Conservation (phyloP, 2,329 filamentous ascomycete species). For the Cladophialophora exuberans region DNA sequence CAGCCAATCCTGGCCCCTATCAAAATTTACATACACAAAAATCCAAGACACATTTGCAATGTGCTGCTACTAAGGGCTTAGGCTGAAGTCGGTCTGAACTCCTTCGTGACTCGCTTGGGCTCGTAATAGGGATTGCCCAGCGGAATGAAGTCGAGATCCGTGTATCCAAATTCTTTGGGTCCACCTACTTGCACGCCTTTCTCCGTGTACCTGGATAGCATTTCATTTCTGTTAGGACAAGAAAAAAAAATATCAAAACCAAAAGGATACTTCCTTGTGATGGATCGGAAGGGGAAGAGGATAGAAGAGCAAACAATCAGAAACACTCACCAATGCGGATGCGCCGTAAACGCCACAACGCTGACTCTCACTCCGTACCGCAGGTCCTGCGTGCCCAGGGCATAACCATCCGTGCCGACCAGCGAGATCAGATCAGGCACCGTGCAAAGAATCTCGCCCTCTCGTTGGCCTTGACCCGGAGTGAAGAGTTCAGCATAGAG, state of each 20-base stretch:
- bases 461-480: conserved; percentile 10
- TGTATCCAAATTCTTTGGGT: conserved; percentile 21
- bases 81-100: conserved; percentile 5
- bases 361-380: conserved; percentile 56
- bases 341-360: conserved; percentile 59
- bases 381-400: conserved; percentile 34
- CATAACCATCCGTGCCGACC: conserved; percentile 25
- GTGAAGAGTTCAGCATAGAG: conserved; percentile 34
- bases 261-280: neutral
- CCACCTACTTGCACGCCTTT: conserved; percentile 12
- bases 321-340: conserved; percentile 57
- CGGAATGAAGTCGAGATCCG: conserved; percentile 20
- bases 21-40: no score
- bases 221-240: no score
- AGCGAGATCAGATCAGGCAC: conserved; percentile 38
- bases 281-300: no score
- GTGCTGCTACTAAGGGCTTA: no score
- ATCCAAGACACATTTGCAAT: no score
- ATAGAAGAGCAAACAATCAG: no score
- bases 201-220: conserved; percentile 15
- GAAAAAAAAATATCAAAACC: neutral
- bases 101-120: conserved; percentile 23
- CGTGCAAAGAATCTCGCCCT: conserved; percentile 34
- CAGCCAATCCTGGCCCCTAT: no score
- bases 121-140: conserved; percentile 21